Percentiles rank a stretch among this genome's conserved stretches.
Evolutionary conservation across 2,329 filamentous ascomycete species (phyloP).

Genomic region (Trichoderma asperellum): DNA sequence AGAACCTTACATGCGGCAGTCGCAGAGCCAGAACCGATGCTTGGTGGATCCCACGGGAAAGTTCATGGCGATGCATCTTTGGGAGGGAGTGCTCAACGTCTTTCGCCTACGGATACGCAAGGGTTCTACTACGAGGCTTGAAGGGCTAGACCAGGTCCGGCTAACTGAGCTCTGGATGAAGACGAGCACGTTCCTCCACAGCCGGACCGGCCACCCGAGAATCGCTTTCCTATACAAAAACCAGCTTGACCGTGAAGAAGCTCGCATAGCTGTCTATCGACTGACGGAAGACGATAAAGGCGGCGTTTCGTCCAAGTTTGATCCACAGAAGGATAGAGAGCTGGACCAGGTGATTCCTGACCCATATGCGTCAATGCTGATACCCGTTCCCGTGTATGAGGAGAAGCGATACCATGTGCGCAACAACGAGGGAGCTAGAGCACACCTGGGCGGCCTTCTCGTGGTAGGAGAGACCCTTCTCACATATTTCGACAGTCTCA

Average conservation of each 20-base stretch:
- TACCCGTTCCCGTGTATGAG: conserved; percentile 62
- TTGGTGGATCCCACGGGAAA: conserved; percentile 76
- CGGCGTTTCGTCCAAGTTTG: conserved; percentile 57
- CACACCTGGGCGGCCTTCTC: conserved; percentile 70
- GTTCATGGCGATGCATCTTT: conserved; percentile 61
- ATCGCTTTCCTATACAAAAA: conserved; percentile 63
- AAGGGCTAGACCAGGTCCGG: conserved; percentile 58
- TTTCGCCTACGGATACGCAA: conserved; percentile 55
- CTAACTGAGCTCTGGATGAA: conserved; percentile 65
- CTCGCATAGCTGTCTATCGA: conserved; percentile 62
- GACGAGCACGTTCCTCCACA: conserved; percentile 60
- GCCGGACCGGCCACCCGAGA: conserved; percentile 60
- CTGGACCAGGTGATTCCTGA: conserved; percentile 58
- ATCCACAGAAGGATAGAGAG: conserved; percentile 58
- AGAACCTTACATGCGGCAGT: conserved; percentile 70
- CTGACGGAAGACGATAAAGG: conserved; percentile 63
- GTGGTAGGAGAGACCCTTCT: conserved; percentile 81
- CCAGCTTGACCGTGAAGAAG: conserved; percentile 55
- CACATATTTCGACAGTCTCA: conserved; percentile 81
- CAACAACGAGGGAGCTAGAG: conserved; percentile 55
- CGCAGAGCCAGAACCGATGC: conserved; percentile 80
- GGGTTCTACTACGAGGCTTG: conserved; percentile 49
- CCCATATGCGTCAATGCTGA: conserved; percentile 62
- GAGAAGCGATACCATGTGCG: conserved; percentile 65
- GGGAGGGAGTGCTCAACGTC: conserved; percentile 63